Base-by-base conservation (phyloP, 2,329 filamentous ascomycete species). In the Xylaria sp. region DNA sequence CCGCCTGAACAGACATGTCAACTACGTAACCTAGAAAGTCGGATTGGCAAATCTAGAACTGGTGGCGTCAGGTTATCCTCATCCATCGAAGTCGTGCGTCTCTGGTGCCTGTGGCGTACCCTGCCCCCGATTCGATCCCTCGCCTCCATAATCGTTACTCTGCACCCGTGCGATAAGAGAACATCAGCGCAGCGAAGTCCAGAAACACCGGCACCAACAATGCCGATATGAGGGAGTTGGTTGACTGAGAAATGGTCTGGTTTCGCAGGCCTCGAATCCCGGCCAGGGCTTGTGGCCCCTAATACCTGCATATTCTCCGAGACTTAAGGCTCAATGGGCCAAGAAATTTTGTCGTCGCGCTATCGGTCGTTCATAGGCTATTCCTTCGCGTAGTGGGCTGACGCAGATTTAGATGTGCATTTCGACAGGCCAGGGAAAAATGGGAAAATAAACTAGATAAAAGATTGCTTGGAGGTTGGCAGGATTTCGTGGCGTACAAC, bases 131-230 rank as follows among this genome's bases (percentile, higher is more conserved):
- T 79, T 54, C 87, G 80, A 75, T 87, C 78, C 61, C 87, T 79
- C 0, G 84, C 88, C 76, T 89, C 88, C 15, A 89, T 78, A n/a
- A 89, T 85, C 0, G 86, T 87, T 13, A 90, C 87, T 56, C 84
- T 80, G 68, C 84, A 84, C 2, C 86, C 87, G 72, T 84, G 81
- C 61, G 84, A 80, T 88, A 75, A 75, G 10, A 90, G 77, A 0
- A 89, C 76, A 68, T 88, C 86, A 32, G 88, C 87, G 73, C 85
- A 88, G 69, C 86, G 81, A 60, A 89, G 79, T 1, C 87, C 88
- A 15, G 87, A 83, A 37, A 89, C 81, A 6, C 88, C 88, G 28
- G 87, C 87, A 15, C 87, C 88, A 2, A 90, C 81, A 48, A 90
- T 81, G 54, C 86, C 82, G 25, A 89, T 80, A 59, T 28, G 28